Evolutionary conservation across 768 basidiomycete species (phyloP), one percentile per base, ranked within the genome.

Genomic region (Lactifluus hygrophoroides): DNA sequence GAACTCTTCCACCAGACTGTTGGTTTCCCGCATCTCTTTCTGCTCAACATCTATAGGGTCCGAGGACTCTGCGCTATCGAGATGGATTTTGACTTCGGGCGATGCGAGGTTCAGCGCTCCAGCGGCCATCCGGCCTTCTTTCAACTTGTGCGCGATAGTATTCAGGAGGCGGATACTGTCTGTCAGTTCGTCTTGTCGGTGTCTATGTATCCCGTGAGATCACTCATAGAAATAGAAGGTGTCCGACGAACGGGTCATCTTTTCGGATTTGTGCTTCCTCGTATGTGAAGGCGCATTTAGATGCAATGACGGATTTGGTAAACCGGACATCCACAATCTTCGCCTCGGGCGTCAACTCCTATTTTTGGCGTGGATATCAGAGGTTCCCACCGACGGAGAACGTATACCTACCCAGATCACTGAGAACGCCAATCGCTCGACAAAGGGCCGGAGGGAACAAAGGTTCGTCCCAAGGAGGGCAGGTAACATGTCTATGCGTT

Each of bases 31-130:
- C 67, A 89, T 69, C 66, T 91, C 87, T 70, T 98, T 98, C 69
- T 94, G 93, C 72, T 97, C 93, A 10, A 99, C 94, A 62, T 97
- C 95, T 61, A 97, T 90, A 0, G 95, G 95, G 64, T 96, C 94
- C 2, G 92, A 88, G 0, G 89, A 90, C 70, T 98, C 96, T 1
- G 93, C 77, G 63, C 88, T 91, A 67, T 96, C 91, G 16, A 98
- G 77, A 64, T 97, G 86, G 61, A 99, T 97, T 70, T 94, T 97
- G 71, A 99, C 90, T 76, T 99, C 96, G 0, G 96, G 95, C 0
- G 96, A 98, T 1, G 96, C 95, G 23, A 99, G 85, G 59, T 98
- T 97, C 40, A 99, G 80, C 10, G 96, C 96, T n/a, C 96, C 96
- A 0, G 93, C 94, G 17, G 80, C 84, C 91, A 98, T 97, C 17